A percentile compares a stretch with the other conserved stretches of the same genome.
Evolutionary conservation across 2,329 filamentous ascomycete species (phyloP).

Genomic region (Lithohypha guttulata): DNA sequence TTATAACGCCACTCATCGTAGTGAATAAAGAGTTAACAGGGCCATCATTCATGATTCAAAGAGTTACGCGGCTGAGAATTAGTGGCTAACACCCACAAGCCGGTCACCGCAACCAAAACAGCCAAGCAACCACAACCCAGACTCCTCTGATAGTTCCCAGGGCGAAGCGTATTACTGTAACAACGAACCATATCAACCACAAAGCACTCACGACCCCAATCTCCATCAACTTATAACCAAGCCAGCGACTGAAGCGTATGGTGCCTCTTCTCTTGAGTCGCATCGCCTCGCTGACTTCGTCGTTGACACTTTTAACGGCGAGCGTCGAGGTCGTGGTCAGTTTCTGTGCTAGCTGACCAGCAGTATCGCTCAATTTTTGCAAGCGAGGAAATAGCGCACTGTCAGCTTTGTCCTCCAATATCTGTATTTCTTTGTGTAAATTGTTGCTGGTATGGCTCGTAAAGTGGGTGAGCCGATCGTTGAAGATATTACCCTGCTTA

Average conservation of each 20-base stretch:
- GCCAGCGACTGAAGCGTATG: constrained; percentile 59
- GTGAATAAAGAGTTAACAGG: no score
- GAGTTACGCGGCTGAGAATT: neutral
- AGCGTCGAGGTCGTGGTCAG: constrained; percentile 67
- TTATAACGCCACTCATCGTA: no score
- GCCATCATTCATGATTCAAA: no score
- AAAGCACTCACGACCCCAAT: constrained; percentile 80
- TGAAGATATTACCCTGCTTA: constrained; percentile 35
- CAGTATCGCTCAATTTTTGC: constrained; percentile 60
- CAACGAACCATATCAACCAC: constrained; percentile 90
- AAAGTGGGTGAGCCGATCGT: constrained; percentile 30
- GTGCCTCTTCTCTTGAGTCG: constrained; percentile 59
- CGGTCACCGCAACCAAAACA: constrained; percentile 55
- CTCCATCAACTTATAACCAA: constrained; percentile 73
- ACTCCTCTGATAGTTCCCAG: constrained; percentile 52
- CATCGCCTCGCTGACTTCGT: constrained; percentile 59
- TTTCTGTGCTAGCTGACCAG: constrained; percentile 66
- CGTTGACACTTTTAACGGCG: constrained; percentile 67
- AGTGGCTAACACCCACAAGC: neutral
- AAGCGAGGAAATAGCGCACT: constrained; percentile 48
- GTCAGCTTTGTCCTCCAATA: constrained; percentile 37
- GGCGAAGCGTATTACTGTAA: constrained; percentile 61
- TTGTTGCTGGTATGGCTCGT: constrained; percentile 35
- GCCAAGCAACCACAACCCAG: constrained; percentile 58
- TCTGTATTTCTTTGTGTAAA: constrained; percentile 34